These are phyloP conservation scores for Gryganskiella cystojenkinii DNA, from an alignment of 192 early-diverging fungal species.

Conservation along the genomic window DNA sequence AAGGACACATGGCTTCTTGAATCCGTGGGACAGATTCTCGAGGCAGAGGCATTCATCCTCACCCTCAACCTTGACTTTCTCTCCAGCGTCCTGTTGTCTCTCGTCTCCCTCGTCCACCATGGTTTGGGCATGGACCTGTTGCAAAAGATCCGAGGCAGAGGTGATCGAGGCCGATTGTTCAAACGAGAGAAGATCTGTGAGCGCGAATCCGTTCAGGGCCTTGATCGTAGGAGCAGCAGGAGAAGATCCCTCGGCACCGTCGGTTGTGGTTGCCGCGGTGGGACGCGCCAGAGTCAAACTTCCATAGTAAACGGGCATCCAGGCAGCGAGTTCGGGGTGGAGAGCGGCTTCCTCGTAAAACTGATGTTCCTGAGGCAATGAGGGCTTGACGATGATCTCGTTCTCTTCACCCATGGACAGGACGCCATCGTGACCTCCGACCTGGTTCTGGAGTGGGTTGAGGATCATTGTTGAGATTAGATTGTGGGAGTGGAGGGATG, in stretches of 20 bases:
- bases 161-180: conserved; percentile 2
- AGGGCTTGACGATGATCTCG: conserved; percentile 77
- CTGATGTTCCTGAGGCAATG: conserved; percentile 66
- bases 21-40: conserved; percentile 79
- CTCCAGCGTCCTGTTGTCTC: neutral
- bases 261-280: neutral
- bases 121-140: conserved; percentile 5
- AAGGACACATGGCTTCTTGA: conserved; percentile 79
- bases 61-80: neutral
- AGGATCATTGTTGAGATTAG: conserved; percentile 26
- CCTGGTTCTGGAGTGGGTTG: conserved; percentile 72
- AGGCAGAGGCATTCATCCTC: conserved; percentile 68
- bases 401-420: conserved; percentile 69
- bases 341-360: conserved; percentile 77
- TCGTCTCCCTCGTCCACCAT: neutral
- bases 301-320: conserved; percentile 79
- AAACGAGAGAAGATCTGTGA: conserved; percentile 25
- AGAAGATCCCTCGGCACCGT: neutral
- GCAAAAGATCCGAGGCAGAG: conserved; percentile 24
- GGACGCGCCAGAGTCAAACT: conserved; percentile 41
- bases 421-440: conserved; percentile 83
- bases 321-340: conserved; percentile 63
- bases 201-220: conserved; percentile 29
- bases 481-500: neutral
- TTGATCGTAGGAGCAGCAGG: conserved; percentile 19